Conservation (phyloP, 495 filamentous ascomycete species). For the Lepidopterella palustris region DNA sequence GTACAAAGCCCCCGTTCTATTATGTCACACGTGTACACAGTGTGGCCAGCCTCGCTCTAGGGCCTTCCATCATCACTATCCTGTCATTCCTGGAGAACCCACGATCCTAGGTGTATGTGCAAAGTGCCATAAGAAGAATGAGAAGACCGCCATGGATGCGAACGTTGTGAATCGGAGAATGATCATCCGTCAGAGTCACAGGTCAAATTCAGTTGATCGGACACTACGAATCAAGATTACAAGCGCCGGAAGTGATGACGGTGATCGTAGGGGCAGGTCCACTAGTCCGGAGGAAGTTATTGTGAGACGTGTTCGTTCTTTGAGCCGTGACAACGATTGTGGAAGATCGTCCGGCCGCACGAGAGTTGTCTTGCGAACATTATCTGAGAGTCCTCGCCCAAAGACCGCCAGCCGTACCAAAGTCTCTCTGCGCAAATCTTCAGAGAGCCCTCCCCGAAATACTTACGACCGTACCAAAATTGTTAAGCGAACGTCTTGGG, state of each 20-base stretch:
- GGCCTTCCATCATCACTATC: background rate
- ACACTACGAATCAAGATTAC: background rate
- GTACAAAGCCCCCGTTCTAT: background rate
- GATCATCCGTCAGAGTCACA: background rate
- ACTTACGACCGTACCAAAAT: no score
- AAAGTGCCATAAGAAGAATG: background rate
- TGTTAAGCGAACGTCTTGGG: no score
- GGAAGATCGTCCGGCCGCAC: background rate
- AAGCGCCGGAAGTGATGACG: background rate
- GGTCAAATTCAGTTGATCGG: background rate
- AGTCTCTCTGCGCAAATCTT: background rate
- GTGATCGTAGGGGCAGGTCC: background rate
- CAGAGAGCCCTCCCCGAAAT: background rate
- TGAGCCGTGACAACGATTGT: background rate
- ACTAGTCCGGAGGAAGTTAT: background rate
- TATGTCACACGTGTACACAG: background rate
- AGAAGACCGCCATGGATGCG: background rate
- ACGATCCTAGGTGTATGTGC: background rate
- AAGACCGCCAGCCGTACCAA: background rate
- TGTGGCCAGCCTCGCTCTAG: slow-evolving; percentile 1
- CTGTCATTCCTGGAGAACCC: background rate
- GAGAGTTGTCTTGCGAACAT: background rate
- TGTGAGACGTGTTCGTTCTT: background rate
- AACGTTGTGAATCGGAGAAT: background rate
- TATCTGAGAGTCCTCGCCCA: background rate